Base-by-base conservation (phyloP, 1,139 yeast species). In the Pichia kudriavzevii region DNA sequence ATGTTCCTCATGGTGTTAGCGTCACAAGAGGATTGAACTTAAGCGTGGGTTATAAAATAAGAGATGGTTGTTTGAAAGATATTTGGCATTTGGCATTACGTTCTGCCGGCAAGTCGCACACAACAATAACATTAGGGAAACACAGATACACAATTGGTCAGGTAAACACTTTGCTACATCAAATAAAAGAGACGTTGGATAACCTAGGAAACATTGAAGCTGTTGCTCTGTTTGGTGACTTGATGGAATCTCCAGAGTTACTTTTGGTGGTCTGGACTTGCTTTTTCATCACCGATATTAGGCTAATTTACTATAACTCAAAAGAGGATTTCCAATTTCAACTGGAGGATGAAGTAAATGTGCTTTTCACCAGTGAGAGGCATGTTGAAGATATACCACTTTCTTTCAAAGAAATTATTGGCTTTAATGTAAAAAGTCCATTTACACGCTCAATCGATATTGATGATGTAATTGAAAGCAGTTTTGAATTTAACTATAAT, bases 21-120 rank as follows among this genome's bases (percentile, higher is more conserved):
- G 61, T 80, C 29, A 64, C 79, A 17, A 73, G 81, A 1, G 93
- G 93, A 0, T 59, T 81, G 32, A 75, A 74, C 30, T 68, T 81
- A 17, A 64, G 82, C 36, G 66, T 70, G 33, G 76, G 71, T 23
- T 80, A 78, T 55, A 75, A 72, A 47, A 48, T 79, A 15, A 63
- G 91, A 45, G 77, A 77, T 50, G 91, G 91, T 7, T 77, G 75
- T 44, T 56, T 79, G 38, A 67, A 74, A 47, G 93, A 79, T 56
- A 55, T 79, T 4, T 80, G 88, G 87, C 61, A 58, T 36, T 38
- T 66, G 11, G 57, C 61, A 15, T 24, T 50, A 40, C n/a, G n/a
- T n/a, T n/a, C n/a, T n/a, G 46, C 48, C 11, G 41, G 44, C 3
- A 26, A 32, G 11, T 21, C 12, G 7, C 22, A 26, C 11, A 25